These are phyloP conservation scores for Lachnellula cervina DNA, from an alignment of 2,329 filamentous ascomycete genomes.

Conservation along the genomic window DNA sequence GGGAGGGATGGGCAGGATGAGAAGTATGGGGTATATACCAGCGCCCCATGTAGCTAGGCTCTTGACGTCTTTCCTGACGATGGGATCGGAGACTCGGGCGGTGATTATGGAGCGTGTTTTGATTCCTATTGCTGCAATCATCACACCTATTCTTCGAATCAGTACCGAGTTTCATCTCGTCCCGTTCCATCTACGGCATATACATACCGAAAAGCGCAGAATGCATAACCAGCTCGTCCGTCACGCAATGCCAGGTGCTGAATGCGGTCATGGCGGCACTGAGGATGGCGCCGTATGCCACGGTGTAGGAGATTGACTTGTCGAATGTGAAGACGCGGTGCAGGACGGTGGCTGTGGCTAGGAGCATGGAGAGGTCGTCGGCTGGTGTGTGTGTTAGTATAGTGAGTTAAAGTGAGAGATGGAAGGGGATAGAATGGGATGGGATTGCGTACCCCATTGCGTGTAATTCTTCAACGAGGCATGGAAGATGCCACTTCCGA, in stretches of 20 bases:
- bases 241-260: slow-evolving; percentile 35
- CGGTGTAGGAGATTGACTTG: slow-evolving; percentile 40
- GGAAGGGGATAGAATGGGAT: slow-evolving; percentile 29
- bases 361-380: slow-evolving; percentile 57
- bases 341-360: slow-evolving; percentile 47
- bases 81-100: slow-evolving; percentile 18
- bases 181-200: too few species aligned
- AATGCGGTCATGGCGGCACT: slow-evolving; percentile 37
- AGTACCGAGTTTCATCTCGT: background rate
- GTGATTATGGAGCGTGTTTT: slow-evolving; percentile 28
- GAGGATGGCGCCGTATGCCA: slow-evolving; percentile 38
- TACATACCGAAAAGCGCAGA: slow-evolving; percentile 22
- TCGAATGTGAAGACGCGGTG: slow-evolving; percentile 44
- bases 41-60: slow-evolving; percentile 23
- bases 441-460: slow-evolving; percentile 40
- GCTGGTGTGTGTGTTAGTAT: slow-evolving; percentile 21
- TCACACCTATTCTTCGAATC: slow-evolving; percentile 10
- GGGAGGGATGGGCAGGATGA: background rate
- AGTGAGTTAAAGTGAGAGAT: background rate
- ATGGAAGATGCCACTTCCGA: slow-evolving; percentile 40
- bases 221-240: slow-evolving; percentile 25
- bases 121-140: slow-evolving; percentile 20
- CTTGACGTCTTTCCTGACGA: slow-evolving; percentile 21
- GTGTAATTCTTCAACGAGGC: slow-evolving; percentile 41
- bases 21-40: slow-evolving; percentile 13